Evolutionary conservation across 2,329 filamentous ascomycete species (phyloP).

Genomic region (Xylaria sp.): DNA sequence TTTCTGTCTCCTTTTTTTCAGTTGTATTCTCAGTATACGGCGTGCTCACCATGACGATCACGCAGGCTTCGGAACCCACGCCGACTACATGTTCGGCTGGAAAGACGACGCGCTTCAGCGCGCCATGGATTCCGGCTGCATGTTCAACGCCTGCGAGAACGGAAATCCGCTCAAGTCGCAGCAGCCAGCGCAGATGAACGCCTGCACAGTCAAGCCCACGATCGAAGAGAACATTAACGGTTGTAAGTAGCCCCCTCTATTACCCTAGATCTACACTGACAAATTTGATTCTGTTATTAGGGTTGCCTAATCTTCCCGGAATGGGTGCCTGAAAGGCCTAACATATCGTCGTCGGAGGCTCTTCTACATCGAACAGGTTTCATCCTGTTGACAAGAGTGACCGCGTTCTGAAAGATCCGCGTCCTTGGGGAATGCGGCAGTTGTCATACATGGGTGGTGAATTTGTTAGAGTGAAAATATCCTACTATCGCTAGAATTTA

Average conservation of each 20-base stretch:
- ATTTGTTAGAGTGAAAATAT: neutral
- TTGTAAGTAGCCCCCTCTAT: conserved; percentile 38
- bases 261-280: neutral
- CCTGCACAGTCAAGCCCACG: conserved; percentile 42
- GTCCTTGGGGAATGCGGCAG: neutral
- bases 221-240: conserved; percentile 46
- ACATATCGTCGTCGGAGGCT: neutral
- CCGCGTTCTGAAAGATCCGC: neutral
- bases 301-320: conserved; percentile 43
- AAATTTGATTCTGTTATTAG: conserved; percentile 20
- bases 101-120: conserved; percentile 49
- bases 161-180: conserved; percentile 47
- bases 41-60: neutral
- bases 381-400: neutral
- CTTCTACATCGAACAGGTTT: neutral
- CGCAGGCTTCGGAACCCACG: conserved; percentile 51
- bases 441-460: neutral
- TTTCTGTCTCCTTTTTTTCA: neutral
- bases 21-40: neutral
- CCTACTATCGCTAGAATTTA: neutral
- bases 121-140: conserved; percentile 50
- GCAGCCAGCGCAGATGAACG: conserved; percentile 45
- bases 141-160: conserved; percentile 50
- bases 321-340: conserved; percentile 17
- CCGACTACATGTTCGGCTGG: conserved; percentile 56